A percentile compares a stretch with the other conserved stretches of the same genome.
These are phyloP conservation scores for Bidens hawaiensis DNA, from an alignment of 140 eudicot species.

Conservation along the genomic window DNA sequence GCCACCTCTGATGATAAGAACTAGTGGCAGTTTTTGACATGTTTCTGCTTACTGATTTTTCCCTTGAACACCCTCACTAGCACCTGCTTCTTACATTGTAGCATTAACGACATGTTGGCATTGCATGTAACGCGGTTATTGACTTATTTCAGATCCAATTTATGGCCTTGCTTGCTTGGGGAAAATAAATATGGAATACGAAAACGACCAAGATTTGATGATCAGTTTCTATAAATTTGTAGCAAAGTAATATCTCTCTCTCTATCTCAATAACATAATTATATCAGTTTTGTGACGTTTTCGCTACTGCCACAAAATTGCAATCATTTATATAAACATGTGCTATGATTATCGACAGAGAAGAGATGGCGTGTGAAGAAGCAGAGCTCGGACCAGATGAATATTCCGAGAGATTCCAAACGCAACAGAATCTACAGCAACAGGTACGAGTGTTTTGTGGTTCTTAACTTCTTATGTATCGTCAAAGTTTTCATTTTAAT, in stretches of 20 bases:
- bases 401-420: constrained; percentile 61
- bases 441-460: constrained; percentile 32
- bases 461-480: too few species aligned
- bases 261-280: constrained; percentile 11
- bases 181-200: constrained; percentile 71
- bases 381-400: constrained; percentile 93
- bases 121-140: neutral
- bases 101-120: neutral
- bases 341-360: constrained; percentile 36
- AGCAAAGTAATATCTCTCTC: constrained; percentile 59
- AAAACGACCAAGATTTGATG: constrained; percentile 86
- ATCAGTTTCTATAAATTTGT: constrained; percentile 80
- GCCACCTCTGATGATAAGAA: too few species aligned
- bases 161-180: constrained; percentile 87
- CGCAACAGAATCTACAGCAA: constrained; percentile 55
- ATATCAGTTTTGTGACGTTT: neutral
- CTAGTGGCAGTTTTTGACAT: too few species aligned
- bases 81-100: too few species aligned
- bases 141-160: constrained; percentile 80
- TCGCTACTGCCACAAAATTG: neutral
- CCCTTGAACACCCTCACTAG: too few species aligned
- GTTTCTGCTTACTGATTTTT: too few species aligned
- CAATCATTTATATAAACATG: constrained; percentile 1
- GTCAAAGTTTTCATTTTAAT: neutral
- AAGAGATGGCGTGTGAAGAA: constrained; percentile 98